These are phyloP conservation scores for Pythium phragmiticola DNA, from an alignment of 352 stramenopile genomes.

Conservation along the genomic window DNA sequence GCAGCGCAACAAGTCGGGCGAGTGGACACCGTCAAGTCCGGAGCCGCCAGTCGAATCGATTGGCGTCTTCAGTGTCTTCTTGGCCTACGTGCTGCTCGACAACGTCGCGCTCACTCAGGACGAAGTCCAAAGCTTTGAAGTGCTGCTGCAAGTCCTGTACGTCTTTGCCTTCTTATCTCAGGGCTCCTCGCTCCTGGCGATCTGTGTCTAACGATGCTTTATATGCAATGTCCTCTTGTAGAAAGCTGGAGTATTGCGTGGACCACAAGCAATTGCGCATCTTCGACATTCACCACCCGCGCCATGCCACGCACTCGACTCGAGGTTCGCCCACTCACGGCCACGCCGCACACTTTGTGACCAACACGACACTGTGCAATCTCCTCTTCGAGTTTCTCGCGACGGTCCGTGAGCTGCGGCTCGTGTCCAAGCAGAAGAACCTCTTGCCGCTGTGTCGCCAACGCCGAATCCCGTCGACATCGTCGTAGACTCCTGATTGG, in stretches of 20 bases:
- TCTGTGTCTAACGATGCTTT: not conserved
- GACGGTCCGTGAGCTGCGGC: constrained; percentile 76
- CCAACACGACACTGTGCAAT: constrained; percentile 23
- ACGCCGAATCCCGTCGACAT: not conserved
- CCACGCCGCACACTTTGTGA: not conserved
- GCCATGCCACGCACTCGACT: constrained; percentile 8
- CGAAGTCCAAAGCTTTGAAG: constrained; percentile 69
- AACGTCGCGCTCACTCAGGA: constrained; percentile 48
- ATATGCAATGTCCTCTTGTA: not conserved
- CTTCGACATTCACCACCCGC: constrained; percentile 14
- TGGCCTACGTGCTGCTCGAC: constrained; percentile 61
- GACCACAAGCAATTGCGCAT: constrained; percentile 24
- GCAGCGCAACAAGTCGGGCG: constrained; percentile 42
- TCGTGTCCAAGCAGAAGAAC: constrained; percentile 73
- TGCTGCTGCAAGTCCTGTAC: constrained; percentile 84
- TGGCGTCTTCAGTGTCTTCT: constrained; percentile 75
- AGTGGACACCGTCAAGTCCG: constrained; percentile 54
- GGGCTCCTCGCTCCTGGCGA: not conserved
- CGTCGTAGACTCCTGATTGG: not conserved
- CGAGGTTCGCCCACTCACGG: not conserved
- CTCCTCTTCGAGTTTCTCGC: constrained; percentile 59
- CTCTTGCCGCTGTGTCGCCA: constrained; percentile 35
- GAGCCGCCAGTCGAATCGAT: constrained; percentile 81
- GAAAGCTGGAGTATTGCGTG: constrained; percentile 26
- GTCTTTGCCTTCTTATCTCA: constrained; percentile 22